These are phyloP conservation scores for Tolypocladium inflatum DNA, from an alignment of 2,329 filamentous ascomycete genomes.

Conservation along the genomic window DNA sequence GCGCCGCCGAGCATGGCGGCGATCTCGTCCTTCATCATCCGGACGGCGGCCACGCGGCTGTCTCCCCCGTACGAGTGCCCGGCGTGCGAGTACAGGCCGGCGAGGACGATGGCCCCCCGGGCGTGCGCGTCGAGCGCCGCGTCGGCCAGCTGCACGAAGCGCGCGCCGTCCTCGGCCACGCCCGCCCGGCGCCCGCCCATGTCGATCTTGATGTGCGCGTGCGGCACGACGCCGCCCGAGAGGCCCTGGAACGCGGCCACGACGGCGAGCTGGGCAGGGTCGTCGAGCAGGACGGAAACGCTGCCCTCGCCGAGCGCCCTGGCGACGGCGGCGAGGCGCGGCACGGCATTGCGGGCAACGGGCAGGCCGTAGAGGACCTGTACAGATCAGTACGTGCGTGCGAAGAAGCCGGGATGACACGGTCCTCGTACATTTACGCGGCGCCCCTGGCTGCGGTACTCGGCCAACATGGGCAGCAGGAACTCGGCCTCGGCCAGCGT, in stretches of 20 bases:
- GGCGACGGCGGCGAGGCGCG: conserved; percentile 49
- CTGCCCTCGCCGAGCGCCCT: conserved; percentile 42
- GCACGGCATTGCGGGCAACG: conserved; percentile 48
- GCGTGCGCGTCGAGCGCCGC: conserved; percentile 15
- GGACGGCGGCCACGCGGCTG: conserved; percentile 18
- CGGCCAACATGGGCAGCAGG: conserved; percentile 48
- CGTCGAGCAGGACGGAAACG: conserved; percentile 61
- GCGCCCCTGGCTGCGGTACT: conserved; percentile 44
- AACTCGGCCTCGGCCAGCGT: conserved; percentile 67
- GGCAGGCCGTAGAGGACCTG: conserved; percentile 66
- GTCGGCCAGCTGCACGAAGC: conserved; percentile 41
- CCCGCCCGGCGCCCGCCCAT: conserved; percentile 65
- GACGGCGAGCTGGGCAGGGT: conserved; percentile 47
- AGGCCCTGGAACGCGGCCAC: conserved; percentile 31
- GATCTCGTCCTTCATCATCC: conserved; percentile 20
- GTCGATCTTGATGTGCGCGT: conserved; percentile 65
- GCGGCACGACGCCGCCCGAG: conserved; percentile 37
- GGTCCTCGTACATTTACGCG: conserved; percentile 50
- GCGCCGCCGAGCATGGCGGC: conserved; percentile 15
- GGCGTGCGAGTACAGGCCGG: conserved; percentile 65
- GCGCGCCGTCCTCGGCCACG: conserved; percentile 35
- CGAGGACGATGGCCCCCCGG: conserved; percentile 29
- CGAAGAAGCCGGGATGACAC: neutral
- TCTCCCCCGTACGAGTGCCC: conserved; percentile 55
- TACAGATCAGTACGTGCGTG: neutral